Evolutionary conservation across 495 filamentous ascomycete species (phyloP).

Genomic region (Lepraria neglecta): DNA sequence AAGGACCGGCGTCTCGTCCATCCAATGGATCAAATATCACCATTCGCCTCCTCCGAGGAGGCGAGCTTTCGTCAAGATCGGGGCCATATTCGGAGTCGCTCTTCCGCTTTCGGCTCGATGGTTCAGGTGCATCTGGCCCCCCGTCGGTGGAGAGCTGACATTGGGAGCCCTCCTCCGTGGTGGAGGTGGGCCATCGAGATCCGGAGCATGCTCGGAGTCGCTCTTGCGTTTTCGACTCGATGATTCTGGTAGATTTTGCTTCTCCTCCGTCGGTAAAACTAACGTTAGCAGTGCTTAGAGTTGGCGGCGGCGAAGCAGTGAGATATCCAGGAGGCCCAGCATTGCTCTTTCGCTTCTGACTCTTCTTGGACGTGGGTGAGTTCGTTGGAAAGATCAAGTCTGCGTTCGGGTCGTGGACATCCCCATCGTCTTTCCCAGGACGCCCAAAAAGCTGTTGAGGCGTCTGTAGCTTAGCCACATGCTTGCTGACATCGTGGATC

Average conservation of each 20-base stretch:
- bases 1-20: neutral
- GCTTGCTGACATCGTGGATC: conserved; percentile 35
- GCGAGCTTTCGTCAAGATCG: neutral
- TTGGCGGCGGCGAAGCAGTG: neutral
- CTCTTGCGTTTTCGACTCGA: neutral
- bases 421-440: neutral
- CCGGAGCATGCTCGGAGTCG: neutral
- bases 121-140: neutral
- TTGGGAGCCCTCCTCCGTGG: neutral
- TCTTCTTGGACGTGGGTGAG: conserved; percentile 4
- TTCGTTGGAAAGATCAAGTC: conserved; percentile 24
- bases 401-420: conserved; percentile 21
- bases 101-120: neutral
- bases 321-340: neutral
- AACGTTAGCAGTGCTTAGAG: neutral
- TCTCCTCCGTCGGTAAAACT: neutral
- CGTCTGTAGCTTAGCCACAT: conserved; percentile 50
- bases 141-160: neutral
- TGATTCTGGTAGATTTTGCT: neutral
- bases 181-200: neutral
- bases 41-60: neutral
- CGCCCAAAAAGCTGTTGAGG: conserved; percentile 57
- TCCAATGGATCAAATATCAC: neutral
- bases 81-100: neutral
- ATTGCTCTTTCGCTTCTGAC: neutral